Percentiles rank a stretch among this genome's conserved stretches.
These are phyloP conservation scores for Pharus latifolius DNA, from an alignment of 176 grass and related monocot species.

Conservation along the genomic window DNA sequence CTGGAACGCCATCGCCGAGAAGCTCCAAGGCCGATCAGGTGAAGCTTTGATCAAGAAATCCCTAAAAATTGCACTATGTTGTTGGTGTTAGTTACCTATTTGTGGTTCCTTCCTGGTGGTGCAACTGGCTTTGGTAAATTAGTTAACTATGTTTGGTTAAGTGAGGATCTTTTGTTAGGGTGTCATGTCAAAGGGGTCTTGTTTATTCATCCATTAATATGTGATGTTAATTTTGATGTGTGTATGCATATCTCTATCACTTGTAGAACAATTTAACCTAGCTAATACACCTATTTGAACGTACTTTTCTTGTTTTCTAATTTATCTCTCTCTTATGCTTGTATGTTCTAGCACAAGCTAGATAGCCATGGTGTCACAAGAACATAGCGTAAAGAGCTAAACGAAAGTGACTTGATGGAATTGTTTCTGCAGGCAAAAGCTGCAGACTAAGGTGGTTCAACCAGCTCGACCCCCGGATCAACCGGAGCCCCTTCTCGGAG, in stretches of 20 bases:
- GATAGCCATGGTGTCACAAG: neutral
- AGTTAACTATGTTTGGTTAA: slow-evolving; percentile 24
- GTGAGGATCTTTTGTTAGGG: slow-evolving; percentile 44
- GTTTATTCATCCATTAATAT: neutral
- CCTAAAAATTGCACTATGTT: too few relatives aligned
- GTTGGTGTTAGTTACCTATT: too few relatives aligned
- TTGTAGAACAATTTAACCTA: slow-evolving; percentile 29
- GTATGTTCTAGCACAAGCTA: slow-evolving; percentile 17
- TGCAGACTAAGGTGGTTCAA: slow-evolving; percentile 98
- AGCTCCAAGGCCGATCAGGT: slow-evolving; percentile 97
- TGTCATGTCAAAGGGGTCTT: slow-evolving; percentile 37
- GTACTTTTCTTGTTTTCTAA: slow-evolving; percentile 30
- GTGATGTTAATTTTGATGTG: slow-evolving; percentile 26
- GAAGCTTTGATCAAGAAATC: too few relatives aligned
- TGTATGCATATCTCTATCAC: slow-evolving; percentile 23
- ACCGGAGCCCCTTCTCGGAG: slow-evolving; percentile 75
- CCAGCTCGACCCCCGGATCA: slow-evolving; percentile 86
- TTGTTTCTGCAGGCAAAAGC: slow-evolving; percentile 71
- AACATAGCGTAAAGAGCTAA: slow-evolving; percentile 6
- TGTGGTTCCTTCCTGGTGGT: neutral
- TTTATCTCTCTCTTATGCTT: slow-evolving; percentile 11
- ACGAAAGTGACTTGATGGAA: slow-evolving; percentile 16
- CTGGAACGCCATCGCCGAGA: slow-evolving; percentile 90
- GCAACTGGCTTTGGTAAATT: neutral
- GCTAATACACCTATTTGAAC: neutral